Percentiles rank a stretch among this genome's conserved stretches.
These are phyloP conservation scores for Tolypocladium pustulatum DNA, from an alignment of 2,329 filamentous ascomycete genomes.

Conservation along the genomic window DNA sequence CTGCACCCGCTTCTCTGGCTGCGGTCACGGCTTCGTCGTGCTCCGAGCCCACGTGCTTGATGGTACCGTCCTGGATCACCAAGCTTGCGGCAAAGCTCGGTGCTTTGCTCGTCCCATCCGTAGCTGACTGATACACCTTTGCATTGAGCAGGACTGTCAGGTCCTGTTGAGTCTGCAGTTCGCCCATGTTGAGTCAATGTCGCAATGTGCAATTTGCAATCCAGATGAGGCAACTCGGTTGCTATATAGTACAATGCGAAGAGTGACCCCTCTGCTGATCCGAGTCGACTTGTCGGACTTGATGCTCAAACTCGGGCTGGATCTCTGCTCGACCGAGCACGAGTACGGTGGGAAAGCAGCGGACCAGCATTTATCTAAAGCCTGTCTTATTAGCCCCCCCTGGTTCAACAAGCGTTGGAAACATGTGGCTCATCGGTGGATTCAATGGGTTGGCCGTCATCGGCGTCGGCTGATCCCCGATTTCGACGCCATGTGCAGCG, in stretches of 20 bases:
- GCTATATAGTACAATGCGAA: neutral
- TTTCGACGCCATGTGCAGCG: neutral
- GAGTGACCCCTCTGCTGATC: neutral
- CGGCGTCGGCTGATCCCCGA: neutral
- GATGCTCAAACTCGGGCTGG: neutral
- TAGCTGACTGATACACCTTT: constrained; percentile 8
- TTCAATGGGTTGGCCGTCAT: neutral
- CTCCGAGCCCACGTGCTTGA: constrained; percentile 21
- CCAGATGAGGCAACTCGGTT: neutral
- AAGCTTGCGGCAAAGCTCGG: constrained; percentile 14
- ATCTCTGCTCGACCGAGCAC: neutral
- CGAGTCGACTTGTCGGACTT: neutral
- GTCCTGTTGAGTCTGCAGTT: neutral
- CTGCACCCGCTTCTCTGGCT: constrained; percentile 13
- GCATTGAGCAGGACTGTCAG: constrained; percentile 10
- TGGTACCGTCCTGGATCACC: constrained; percentile 21
- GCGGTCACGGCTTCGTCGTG: constrained; percentile 11
- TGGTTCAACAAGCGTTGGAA: neutral
- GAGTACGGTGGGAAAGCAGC: neutral
- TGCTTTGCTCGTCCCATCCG: neutral
- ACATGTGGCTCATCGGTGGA: neutral
- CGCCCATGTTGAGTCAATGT: constrained; percentile 4
- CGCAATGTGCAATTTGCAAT: neutral
- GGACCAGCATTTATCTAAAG: neutral
- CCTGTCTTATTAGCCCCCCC: neutral